phyloP scores from a whole-genome alignment of 1,284 basidiomycete genomes.

The Inonotus obliquus region DNA sequence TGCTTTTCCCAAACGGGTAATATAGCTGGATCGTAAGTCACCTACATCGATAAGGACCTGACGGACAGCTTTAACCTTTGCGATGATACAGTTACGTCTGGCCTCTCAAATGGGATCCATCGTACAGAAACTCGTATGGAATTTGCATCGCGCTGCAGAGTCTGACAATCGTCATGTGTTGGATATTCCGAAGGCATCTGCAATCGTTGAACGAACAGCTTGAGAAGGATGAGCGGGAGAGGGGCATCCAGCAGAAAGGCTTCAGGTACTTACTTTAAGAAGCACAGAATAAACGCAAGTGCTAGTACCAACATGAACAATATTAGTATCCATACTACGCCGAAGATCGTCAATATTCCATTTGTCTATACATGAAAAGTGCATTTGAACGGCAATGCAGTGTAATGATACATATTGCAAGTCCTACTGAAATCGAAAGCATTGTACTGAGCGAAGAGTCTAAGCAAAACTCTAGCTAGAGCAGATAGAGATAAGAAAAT shows the following conservation, averaged over 20 bases:
- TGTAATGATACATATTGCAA: slow-evolving; percentile 15
- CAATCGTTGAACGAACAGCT: slow-evolving; percentile 32
- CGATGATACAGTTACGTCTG: slow-evolving; percentile 33
- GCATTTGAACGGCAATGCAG: background rate
- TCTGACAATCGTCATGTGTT: slow-evolving; percentile 42
- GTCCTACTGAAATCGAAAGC: slow-evolving; percentile 5
- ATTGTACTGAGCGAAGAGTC: background rate
- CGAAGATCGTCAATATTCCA: background rate
- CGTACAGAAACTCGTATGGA: slow-evolving; percentile 37
- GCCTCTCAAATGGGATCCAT: slow-evolving; percentile 38
- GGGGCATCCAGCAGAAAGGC: slow-evolving; percentile 25
- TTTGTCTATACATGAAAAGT: background rate
- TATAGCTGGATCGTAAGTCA: slow-evolving; percentile 31
- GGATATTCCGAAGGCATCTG: slow-evolving; percentile 40
- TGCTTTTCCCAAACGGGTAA: slow-evolving; percentile 30
- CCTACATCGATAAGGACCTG: background rate
- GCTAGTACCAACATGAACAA: background rate
- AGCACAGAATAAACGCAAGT: background rate
- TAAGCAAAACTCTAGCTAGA: background rate
- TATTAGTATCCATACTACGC: background rate
- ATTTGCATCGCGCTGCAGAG: slow-evolving; percentile 45
- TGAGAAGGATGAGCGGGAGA: slow-evolving; percentile 29
- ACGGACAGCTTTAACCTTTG: background rate
- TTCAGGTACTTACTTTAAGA: slow-evolving; percentile 30
- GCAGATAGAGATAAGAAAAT: background rate